Evolutionary conservation across 2,329 filamentous ascomycete species (phyloP).

Genomic region (Chaetomiaceae sp.): DNA sequence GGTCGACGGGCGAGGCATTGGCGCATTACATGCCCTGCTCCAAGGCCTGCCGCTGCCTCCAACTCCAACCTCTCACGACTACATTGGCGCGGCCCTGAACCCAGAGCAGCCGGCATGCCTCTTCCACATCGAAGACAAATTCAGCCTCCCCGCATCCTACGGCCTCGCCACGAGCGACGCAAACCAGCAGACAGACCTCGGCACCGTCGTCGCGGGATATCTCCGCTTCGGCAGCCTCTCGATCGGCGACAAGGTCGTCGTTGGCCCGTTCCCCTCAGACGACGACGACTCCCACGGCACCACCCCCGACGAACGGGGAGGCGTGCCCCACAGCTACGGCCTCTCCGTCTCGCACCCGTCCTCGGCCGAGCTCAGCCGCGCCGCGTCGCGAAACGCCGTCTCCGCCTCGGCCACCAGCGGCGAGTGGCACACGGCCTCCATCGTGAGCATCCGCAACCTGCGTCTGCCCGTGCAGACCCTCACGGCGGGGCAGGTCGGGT

Average conservation of each 20-base stretch:
- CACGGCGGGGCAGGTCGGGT: constrained; percentile 79
- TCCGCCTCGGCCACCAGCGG: constrained; percentile 50
- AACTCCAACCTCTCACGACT: constrained; percentile 49
- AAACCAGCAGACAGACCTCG: constrained; percentile 43
- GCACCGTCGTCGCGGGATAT: constrained; percentile 78
- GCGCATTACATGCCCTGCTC: constrained; percentile 75
- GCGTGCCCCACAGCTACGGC: constrained; percentile 41
- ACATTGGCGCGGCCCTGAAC: constrained; percentile 51
- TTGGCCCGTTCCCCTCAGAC: constrained; percentile 71
- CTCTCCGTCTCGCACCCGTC: constrained; percentile 51
- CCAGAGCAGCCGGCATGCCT: constrained; percentile 59
- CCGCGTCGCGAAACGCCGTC: constrained; percentile 50
- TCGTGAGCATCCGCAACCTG: constrained; percentile 84
- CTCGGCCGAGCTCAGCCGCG: constrained; percentile 49
- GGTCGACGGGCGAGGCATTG: constrained; percentile 77
- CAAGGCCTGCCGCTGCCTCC: constrained; percentile 67
- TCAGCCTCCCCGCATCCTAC: constrained; percentile 65
- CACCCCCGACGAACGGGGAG: constrained; percentile 41
- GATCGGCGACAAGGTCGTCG: constrained; percentile 70
- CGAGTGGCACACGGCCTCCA: constrained; percentile 75
- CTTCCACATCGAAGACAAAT: constrained; percentile 90
- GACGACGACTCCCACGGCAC: constrained; percentile 42
- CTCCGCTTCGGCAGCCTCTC: constrained; percentile 73
- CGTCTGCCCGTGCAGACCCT: constrained; percentile 75
- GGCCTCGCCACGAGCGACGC: constrained; percentile 41